These are phyloP conservation scores for Gynochthodes officinalis DNA, from an alignment of 257 asterid genomes.

Conservation along the genomic window DNA sequence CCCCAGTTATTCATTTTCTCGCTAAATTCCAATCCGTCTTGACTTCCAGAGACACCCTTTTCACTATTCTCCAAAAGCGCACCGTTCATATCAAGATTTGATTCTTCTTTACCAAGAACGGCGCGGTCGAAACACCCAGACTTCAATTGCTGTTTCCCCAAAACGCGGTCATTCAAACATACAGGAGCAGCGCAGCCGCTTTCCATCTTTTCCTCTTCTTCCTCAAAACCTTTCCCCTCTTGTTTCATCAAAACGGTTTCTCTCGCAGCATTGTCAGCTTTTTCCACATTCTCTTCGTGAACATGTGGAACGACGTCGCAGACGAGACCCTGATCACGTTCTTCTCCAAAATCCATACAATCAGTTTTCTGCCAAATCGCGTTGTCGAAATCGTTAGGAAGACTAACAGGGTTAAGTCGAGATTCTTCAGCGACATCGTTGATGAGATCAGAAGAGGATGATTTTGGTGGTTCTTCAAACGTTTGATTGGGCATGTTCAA, in stretches of 20 bases:
- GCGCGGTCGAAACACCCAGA: neutral
- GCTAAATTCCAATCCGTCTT: neutral
- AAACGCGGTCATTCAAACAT: neutral
- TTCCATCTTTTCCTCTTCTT: neutral
- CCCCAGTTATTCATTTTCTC: neutral
- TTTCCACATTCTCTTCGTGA: neutral
- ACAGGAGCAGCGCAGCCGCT: neutral
- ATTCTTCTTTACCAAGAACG: neutral
- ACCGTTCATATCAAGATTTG: neutral
- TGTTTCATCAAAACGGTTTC: neutral
- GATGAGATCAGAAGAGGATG: neutral
- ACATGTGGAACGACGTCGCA: neutral
- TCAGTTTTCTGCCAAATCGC: neutral
- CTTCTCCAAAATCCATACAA: neutral
- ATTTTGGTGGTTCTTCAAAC: neutral
- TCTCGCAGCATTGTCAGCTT: neutral
- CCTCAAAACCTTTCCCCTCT: neutral
- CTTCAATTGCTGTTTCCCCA: neutral
- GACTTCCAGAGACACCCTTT: conserved; percentile 1
- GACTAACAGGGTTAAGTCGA: neutral
- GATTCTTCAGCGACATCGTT: neutral
- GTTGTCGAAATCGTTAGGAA: neutral
- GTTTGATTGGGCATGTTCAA: neutral
- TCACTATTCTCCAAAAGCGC: neutral
- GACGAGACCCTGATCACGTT: neutral